Conservation (phyloP, 2,329 filamentous ascomycete genomes). For the Paracorniculantispora psalliotae region DNA sequence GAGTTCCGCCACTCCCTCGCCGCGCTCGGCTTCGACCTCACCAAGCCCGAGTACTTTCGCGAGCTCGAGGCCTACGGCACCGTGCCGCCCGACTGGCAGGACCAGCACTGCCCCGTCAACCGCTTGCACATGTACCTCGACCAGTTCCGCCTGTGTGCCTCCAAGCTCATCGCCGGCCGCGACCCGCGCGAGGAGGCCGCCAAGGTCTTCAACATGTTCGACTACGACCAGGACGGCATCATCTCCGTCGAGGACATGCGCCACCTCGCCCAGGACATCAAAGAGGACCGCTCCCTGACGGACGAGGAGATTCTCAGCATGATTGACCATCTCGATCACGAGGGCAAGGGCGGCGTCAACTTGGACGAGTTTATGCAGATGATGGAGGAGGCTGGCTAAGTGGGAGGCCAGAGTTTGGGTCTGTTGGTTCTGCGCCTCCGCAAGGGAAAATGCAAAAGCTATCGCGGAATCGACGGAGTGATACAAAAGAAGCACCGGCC, state of each 20-base stretch:
- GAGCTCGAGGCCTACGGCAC: slow-evolving; percentile 79
- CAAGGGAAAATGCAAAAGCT: background rate
- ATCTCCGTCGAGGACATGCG: slow-evolving; percentile 86
- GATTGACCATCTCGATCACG: slow-evolving; percentile 97
- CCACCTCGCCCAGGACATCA: slow-evolving; percentile 82
- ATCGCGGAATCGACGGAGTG: background rate
- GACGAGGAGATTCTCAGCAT: slow-evolving; percentile 91
- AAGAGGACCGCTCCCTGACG: slow-evolving; percentile 72
- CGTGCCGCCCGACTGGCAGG: slow-evolving; percentile 56
- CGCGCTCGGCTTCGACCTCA: slow-evolving; percentile 87
- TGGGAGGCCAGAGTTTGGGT: background rate
- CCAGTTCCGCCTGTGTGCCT: slow-evolving; percentile 65
- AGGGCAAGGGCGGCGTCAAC: slow-evolving; percentile 77
- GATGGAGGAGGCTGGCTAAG: slow-evolving; percentile 42
- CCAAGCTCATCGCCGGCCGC: slow-evolving; percentile 71
- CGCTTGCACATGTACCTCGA: slow-evolving; percentile 47
- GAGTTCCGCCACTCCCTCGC: slow-evolving; percentile 96
- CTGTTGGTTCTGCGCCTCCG: background rate
- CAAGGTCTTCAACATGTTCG: slow-evolving; percentile 88
- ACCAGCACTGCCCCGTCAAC: slow-evolving; percentile 37
- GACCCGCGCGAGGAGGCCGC: slow-evolving; percentile 89
- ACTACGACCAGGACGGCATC: slow-evolving; percentile 84
- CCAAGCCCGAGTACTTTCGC: slow-evolving; percentile 77
- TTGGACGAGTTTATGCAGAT: slow-evolving; percentile 65
- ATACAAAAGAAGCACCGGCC: background rate